Evolutionary conservation across 2,329 filamentous ascomycete genomes (phyloP).

Genomic region (Xylariaceae sp.): DNA sequence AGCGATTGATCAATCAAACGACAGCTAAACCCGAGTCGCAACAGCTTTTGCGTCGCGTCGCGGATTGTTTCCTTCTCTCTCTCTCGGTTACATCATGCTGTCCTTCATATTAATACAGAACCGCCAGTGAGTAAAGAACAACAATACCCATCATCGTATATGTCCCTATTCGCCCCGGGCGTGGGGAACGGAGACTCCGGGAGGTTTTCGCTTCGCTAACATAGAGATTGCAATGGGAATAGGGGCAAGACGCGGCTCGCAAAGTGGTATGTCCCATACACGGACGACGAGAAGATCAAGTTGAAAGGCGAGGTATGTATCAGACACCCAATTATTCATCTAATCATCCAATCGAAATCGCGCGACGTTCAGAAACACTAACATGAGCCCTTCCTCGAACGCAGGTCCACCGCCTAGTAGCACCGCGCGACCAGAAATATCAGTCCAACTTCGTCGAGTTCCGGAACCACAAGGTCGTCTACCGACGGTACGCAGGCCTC

Average conservation of each 20-base stretch:
- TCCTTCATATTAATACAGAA: constrained; percentile 41
- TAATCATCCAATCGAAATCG: not conserved
- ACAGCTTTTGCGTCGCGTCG: not conserved
- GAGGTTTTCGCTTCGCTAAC: constrained; percentile 2
- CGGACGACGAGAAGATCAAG: constrained; percentile 98
- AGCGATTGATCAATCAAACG: not conserved
- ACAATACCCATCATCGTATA: not conserved
- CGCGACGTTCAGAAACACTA: not conserved
- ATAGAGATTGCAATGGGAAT: not conserved
- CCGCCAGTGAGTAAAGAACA: constrained; percentile 33
- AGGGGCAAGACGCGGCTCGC: constrained; percentile 94
- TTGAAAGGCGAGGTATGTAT: constrained; percentile 82
- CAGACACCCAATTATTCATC: constrained; percentile 2
- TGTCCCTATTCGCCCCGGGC: too few species aligned
- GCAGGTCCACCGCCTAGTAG: constrained; percentile 92
- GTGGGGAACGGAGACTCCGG: not conserved
- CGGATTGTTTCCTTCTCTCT: not conserved
- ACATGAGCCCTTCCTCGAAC: not conserved
- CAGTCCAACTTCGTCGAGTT: constrained; percentile 99
- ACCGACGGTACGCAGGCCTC: constrained; percentile 91
- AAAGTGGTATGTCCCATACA: constrained; percentile 99
- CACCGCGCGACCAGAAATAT: constrained; percentile 97
- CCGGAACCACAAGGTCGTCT: constrained; percentile 92
- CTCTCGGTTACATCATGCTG: constrained; percentile 29
- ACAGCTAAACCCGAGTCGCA: constrained; percentile 1